phyloP scores from a whole-genome alignment of 257 asterid species.

The Anisodus acutangulus region DNA sequence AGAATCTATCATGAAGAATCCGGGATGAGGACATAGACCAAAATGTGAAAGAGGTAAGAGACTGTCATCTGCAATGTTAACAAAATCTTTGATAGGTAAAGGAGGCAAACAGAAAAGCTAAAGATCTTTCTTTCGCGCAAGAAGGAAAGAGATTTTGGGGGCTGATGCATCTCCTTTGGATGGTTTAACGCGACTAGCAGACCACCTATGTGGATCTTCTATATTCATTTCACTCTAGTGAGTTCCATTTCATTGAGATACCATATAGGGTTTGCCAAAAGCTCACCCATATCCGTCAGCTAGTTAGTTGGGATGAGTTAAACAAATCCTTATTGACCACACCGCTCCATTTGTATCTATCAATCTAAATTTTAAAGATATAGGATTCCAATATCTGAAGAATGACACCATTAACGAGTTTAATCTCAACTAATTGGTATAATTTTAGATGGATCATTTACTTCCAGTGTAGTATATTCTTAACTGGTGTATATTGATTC shows the following conservation, averaged over 20 bases:
- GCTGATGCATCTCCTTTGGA: too few species aligned
- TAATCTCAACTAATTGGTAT: neutral
- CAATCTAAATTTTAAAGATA: neutral
- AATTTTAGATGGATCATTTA: neutral
- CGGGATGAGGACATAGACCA: too few species aligned
- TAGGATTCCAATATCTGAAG: neutral
- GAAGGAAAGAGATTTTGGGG: too few species aligned
- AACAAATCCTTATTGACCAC: neutral
- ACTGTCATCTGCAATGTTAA: too few species aligned
- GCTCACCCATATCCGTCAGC: neutral
- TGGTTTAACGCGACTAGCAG: too few species aligned
- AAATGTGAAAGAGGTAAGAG: too few species aligned
- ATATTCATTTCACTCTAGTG: neutral
- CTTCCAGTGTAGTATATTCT: conserved; percentile 1
- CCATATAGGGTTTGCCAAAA: neutral
- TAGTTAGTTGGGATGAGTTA: neutral
- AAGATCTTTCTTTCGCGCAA: too few species aligned
- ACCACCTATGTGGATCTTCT: neutral
- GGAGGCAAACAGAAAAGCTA: too few species aligned
- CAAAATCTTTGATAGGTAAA: too few species aligned
- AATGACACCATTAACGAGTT: too few species aligned
- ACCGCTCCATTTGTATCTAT: neutral
- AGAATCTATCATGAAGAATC: too few species aligned
- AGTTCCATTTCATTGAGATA: conserved; percentile 1
- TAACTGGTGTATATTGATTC: neutral